Evolutionary conservation across 129 eudicot species (phyloP), one percentile per base, ranked within the genome.

Genomic region (Helianthus tuberosus): DNA sequence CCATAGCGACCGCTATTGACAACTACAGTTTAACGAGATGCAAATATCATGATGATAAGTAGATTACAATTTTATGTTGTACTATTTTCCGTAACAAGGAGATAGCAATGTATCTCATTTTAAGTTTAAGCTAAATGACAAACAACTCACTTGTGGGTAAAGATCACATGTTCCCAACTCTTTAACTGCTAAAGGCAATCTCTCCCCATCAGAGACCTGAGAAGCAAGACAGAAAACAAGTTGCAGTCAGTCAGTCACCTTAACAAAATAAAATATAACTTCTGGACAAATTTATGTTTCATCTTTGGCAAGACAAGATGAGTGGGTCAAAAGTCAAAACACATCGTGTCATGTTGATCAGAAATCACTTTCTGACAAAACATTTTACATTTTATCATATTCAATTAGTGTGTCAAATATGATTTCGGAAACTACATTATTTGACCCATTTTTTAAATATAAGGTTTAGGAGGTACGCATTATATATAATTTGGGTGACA

Each of bases 101-200:
- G 44, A 57, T 53, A 6, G 16, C 41, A 11, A 51, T 20, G 71
- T 17, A 38, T 64, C 52, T 63, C 13, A 38, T 52, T 50, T 44
- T 39, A 13, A 54, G 10, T 59, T 14, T 47, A 57, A 58, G 44
- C 39, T 58, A 68, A 38, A 64, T 11, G 49, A 29, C 46, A 5
- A 48, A 32, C 66, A 69, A 73, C 86, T 79, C 62, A 92, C 98
- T 82, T 92, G 98, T 14, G 98, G 98, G 79, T 92, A 92, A 64
- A 92, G 88, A 79, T 92, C 98, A 72, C 98, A 92, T 15, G 91
- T 87, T 70, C 98, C 98, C 87, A 92, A 77, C 82, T 92, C 98
- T 79, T 84, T 92, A 23, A 92, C 98, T 14, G 94, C 94, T 85
- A 92, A 79, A 77, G 98, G 98, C 81, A 92, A 70, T 69, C 98